These are phyloP conservation scores for Parsonsia alboflavescens DNA, from an alignment of 257 asterid species.

Conservation along the genomic window DNA sequence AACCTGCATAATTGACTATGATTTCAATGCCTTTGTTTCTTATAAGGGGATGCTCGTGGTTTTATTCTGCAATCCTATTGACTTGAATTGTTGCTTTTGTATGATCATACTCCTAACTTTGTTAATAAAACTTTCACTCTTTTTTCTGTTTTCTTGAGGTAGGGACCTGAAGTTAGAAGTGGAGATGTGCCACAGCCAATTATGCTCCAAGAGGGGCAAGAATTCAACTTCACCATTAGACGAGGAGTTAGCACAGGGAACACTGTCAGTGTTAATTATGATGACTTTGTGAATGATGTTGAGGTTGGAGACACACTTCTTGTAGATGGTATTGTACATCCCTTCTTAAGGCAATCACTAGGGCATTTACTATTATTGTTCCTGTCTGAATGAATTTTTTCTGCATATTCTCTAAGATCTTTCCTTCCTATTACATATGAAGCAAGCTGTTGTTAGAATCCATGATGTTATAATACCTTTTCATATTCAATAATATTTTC, in stretches of 20 bases:
- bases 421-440: background rate
- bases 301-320: constrained; percentile 78
- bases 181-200: constrained; percentile 88
- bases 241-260: constrained; percentile 78
- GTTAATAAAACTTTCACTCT: background rate
- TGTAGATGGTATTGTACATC: constrained; percentile 71
- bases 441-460: background rate
- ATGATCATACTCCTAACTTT: background rate
- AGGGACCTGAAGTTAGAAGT: constrained; percentile 99
- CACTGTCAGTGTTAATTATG: constrained; percentile 97
- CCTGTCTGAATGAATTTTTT: background rate
- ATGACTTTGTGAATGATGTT: constrained; percentile 86
- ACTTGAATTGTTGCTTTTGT: background rate
- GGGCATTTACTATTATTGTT: background rate
- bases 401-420: background rate
- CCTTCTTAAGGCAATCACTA: background rate
- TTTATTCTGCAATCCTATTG: background rate
- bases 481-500: background rate
- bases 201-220: constrained; percentile 84
- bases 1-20: background rate
- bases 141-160: background rate
- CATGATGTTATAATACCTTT: background rate
- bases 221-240: constrained; percentile 79
- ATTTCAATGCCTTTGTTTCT: background rate
- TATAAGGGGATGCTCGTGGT: background rate